phyloP scores from a whole-genome alignment of 495 filamentous ascomycete species.

The Daldinia caldariorum region DNA sequence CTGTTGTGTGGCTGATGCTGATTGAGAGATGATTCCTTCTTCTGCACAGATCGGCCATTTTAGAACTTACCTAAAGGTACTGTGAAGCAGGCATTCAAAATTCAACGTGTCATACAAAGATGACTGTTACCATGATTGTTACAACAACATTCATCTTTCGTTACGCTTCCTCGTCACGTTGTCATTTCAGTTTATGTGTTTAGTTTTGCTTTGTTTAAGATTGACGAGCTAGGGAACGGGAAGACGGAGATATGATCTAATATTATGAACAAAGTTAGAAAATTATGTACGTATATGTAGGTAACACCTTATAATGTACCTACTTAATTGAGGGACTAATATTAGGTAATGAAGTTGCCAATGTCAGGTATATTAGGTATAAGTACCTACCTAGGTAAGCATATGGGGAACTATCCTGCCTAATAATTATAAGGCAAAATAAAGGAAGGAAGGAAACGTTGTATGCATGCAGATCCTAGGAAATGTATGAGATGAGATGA shows the following conservation, averaged over 20 bases:
- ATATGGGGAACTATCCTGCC: neutral
- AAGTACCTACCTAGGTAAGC: neutral
- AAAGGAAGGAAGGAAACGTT: neutral
- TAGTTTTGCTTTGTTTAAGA: neutral
- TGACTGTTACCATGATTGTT: neutral
- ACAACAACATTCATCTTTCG: neutral
- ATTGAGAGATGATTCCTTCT: constrained; percentile 39
- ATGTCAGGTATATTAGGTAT: no score
- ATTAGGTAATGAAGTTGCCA: neutral
- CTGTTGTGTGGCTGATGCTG: constrained; percentile 48
- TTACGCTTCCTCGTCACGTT: neutral
- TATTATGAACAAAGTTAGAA: neutral
- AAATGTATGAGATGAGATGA: neutral
- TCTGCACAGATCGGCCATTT: constrained; percentile 35
- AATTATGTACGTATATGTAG: neutral
- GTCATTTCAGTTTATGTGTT: neutral
- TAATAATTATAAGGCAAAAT: constrained; percentile 2
- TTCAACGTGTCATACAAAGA: neutral
- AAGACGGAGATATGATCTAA: neutral
- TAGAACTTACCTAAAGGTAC: constrained; percentile 8
- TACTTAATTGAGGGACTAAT: neutral
- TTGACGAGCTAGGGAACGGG: neutral
- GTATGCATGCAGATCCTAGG: constrained; percentile 2
- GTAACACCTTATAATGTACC: no score
- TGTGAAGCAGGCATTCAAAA: neutral